Evolutionary conservation across 2,329 filamentous ascomycete genomes (phyloP), one percentile per base, ranked within the genome.

Genomic region (Stemphylium beticola): DNA sequence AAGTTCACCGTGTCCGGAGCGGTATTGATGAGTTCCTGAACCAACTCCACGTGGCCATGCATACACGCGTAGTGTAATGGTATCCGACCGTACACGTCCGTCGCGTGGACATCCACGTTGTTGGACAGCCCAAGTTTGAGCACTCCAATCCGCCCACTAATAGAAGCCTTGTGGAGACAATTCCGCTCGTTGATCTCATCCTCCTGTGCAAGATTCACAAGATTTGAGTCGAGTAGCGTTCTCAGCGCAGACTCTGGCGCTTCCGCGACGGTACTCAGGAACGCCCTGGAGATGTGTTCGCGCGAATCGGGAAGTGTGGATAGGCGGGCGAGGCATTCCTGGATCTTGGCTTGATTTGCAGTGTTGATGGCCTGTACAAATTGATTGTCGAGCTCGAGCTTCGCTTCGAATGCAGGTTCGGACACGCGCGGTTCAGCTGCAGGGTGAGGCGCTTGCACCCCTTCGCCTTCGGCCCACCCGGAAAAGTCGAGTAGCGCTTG

Each of bases 181-280:
- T 97, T 99, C 36, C 95, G 85, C 78, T 97, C 93, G 68, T 98
- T 99, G 74, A 99, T 98, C 68, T 97, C 93, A 72, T 99, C 95
- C 67, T 96, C 92, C 0, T 92, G 95, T 68, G 92, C 87, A n/a
- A 97, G 83, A 73, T 98, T 89, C 31, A 99, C 91, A 20, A 95
- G 79, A 0, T 86, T 86, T 2, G 93, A 96, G 43, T 90, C 87
- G 22, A 97, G 80, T 22, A 99, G 83, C 5, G 91, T 80, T 54
- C 86, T 84, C 17, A 98, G 80, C 8, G 93, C 88, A 24, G 89
- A 85, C 60, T 89, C 84, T 0, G 92, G 88, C 3, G 90, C 93
- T 66, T 96, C 92, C 61, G 91, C 89, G 63, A 97, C 91, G 4
- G 92, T 92, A 42, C 91, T 89, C 42, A 99, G 82, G 74, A 99